These are phyloP conservation scores for Bolboschoenus planiculmis DNA, from an alignment of 176 grass and related monocot genomes.

Conservation along the genomic window DNA sequence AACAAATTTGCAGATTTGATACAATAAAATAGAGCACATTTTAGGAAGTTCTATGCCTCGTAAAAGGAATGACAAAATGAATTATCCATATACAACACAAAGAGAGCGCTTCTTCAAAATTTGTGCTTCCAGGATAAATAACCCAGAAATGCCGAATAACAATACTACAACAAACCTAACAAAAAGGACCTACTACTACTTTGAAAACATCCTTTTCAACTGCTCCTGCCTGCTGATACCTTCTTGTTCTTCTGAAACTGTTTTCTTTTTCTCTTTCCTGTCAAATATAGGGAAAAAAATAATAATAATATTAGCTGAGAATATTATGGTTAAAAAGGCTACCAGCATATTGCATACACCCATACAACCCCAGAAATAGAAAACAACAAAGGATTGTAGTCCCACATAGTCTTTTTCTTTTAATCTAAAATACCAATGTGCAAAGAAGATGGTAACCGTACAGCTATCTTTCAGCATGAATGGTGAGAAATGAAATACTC, in stretches of 20 bases:
- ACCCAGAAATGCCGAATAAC: background rate
- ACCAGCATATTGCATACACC: background rate
- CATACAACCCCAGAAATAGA: background rate
- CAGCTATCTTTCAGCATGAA: background rate
- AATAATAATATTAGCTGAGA: background rate
- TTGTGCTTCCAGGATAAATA: background rate
- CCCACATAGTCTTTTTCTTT: background rate
- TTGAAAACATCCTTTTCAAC: background rate
- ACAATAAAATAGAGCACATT: background rate
- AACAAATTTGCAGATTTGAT: background rate
- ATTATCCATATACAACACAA: conserved; percentile 5
- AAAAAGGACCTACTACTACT: background rate
- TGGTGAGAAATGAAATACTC: background rate
- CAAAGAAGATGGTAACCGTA: background rate
- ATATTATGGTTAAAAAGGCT: background rate
- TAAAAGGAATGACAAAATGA: background rate
- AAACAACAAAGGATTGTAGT: background rate
- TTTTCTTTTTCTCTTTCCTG: conserved; percentile 49
- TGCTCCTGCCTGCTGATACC: conserved; percentile 7
- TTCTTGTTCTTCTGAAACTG: conserved; percentile 41
- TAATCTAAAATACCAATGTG: background rate
- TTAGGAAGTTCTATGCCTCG: background rate
- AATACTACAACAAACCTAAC: conserved; percentile 1
- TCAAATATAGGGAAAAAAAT: background rate
- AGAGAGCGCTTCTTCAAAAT: background rate